Base-by-base conservation (phyloP, 805 yeast genomes). In the Candida oleophila region DNA sequence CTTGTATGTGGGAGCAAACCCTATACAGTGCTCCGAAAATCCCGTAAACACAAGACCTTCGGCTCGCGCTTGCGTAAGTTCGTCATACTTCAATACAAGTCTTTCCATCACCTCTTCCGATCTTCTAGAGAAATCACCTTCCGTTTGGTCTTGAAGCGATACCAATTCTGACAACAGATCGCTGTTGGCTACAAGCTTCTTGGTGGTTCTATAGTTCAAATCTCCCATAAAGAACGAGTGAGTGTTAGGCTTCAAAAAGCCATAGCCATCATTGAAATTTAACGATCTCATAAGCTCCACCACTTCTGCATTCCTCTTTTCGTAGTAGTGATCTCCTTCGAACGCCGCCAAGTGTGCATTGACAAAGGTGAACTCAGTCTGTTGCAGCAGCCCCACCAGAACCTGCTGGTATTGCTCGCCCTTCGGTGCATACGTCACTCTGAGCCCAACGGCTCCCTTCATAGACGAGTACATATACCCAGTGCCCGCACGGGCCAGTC, bases 161-260 rank as follows among this genome's bases (percentile, higher is more conserved):
- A 62, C 46, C 15, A 69, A 60, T 41, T 56, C 57, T n/a, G 45
- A 12, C 49, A 8, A 51, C 41, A 11, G 52, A 43, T 12, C 22
- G 19, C 30, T 22, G 15, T 28, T 30, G 32, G 4, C 18, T 25
- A 16, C 37, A 16, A 49, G 51, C 12, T 54, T 43, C 44, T 65
- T 59, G 3, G 67, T 51, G 2, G 85, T 77, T 38, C 98, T 72
- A 62, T 87, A 91, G 60, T 91, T 91, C 55, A 91, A 69, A 64
- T 91, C 98, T 0, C 98, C 98, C 74, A 88, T 66, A 44, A 90
- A 62, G 56, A 90, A 85, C 3, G 83, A 65, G 59, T 87, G 96
- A 9, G 75, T 55, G 1, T 64, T 53, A 0, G 83, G 81, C 49
- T 77, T 77, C 38, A 82, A 59, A 21, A 78, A 64, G 20, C 81